A percentile compares a stretch with the other conserved stretches of the same genome.
phyloP scores from a whole-genome alignment of 73 alveolate genomes.

The Stentor coeruleus region DNA sequence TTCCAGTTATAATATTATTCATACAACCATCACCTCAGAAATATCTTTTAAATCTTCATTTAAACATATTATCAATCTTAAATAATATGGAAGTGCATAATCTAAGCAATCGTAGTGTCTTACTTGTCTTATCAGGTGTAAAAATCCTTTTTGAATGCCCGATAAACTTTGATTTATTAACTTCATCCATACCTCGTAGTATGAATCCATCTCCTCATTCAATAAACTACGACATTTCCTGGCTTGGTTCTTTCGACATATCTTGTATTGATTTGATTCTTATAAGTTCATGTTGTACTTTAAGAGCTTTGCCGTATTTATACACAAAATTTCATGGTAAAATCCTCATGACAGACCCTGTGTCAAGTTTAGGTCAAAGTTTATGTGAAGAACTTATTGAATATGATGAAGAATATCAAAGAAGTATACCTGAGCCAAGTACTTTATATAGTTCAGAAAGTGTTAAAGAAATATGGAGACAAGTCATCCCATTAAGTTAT shows the following conservation, averaged over 20 bases:
- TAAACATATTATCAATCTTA: no score
- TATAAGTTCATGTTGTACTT: not conserved
- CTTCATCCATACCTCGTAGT: not conserved
- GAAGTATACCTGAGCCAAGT: constrained; percentile 12
- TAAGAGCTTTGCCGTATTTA: not conserved
- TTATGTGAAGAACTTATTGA: constrained; percentile 4
- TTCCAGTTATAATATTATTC: no score
- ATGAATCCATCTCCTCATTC: not conserved
- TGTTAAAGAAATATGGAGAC: constrained; percentile 13
- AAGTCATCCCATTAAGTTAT: not conserved
- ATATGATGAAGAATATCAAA: constrained; percentile 5
- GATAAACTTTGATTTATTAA: not conserved
- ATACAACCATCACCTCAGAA: no score
- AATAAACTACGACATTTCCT: not conserved
- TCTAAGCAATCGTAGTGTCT: not conserved
- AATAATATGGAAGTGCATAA: not conserved
- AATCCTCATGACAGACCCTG: constrained; percentile 24
- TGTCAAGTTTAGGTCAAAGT: constrained; percentile 1
- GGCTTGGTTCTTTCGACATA: not conserved
- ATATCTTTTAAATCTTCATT: no score
- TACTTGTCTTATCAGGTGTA: not conserved
- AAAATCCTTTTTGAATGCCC: constrained; percentile 9
- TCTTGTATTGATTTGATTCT: not conserved
- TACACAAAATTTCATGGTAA: not conserved
- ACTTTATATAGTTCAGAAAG: not conserved